phyloP scores from a whole-genome alignment of 768 basidiomycete species.

The Chalciporus chontae region DNA sequence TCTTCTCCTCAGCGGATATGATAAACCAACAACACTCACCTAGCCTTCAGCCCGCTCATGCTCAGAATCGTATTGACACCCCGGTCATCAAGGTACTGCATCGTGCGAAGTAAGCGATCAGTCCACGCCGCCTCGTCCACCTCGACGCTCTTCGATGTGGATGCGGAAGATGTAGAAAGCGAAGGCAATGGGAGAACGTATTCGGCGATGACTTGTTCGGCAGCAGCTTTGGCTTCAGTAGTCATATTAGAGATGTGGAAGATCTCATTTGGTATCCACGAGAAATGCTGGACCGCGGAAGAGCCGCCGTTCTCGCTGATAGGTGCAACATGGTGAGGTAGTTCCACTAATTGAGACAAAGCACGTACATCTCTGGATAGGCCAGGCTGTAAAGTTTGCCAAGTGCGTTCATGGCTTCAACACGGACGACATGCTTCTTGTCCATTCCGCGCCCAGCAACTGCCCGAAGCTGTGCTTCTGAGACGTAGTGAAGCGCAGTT shows the following conservation, averaged over 20 bases:
- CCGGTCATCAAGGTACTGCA: slow-evolving; percentile 63
- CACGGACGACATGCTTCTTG: slow-evolving; percentile 72
- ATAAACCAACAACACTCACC: slow-evolving; percentile 41
- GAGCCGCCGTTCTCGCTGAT: slow-evolving; percentile 76
- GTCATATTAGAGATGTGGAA: slow-evolving; percentile 52
- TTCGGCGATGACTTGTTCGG: slow-evolving; percentile 68
- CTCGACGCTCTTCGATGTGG: slow-evolving; percentile 46
- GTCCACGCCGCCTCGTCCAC: slow-evolving; percentile 84
- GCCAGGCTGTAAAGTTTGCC: slow-evolving; percentile 79
- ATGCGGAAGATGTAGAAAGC: slow-evolving; percentile 32
- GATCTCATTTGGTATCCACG: slow-evolving; percentile 86
- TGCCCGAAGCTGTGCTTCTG: slow-evolving; percentile 52
- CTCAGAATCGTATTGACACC: slow-evolving; percentile 53
- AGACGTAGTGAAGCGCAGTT: slow-evolving; percentile 79
- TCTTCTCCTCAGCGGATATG: neutral
- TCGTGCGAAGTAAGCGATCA: slow-evolving; percentile 70
- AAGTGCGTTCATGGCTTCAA: slow-evolving; percentile 73
- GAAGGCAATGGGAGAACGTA: slow-evolving; percentile 79
- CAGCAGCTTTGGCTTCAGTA: slow-evolving; percentile 57
- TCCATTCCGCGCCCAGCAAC: slow-evolving; percentile 76
- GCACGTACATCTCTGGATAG: slow-evolving; percentile 82
- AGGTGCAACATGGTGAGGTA: neutral
- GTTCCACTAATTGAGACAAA: neutral
- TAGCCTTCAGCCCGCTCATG: slow-evolving; percentile 59
- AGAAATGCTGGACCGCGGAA: slow-evolving; percentile 73